Evolutionary conservation across 345 rosid species (phyloP), one percentile per base, ranked within the genome.

Genomic region (Carallia brachiata): DNA sequence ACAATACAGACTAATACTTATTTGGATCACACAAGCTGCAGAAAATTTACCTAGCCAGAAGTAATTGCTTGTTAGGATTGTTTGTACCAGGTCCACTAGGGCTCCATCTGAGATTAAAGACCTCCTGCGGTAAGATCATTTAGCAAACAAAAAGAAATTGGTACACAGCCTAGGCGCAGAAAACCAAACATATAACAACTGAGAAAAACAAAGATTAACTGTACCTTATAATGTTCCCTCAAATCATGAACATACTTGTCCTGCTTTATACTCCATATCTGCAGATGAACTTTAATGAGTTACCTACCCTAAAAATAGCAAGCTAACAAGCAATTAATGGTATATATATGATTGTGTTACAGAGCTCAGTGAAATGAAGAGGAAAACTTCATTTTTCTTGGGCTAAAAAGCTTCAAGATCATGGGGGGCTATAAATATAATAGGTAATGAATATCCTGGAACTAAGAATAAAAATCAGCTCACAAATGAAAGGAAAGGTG

Each of bases 81-180:
- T 84, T 95, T 63, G 98, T 95, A 70, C 93, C 92, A 40, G 82
- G 70, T 65, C 98, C 99, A 23, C 97, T 89, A 54, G 99, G 99
- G 71, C 98, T 90, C 99, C 97, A 95, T 80, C 91, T 88, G 76
- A 90, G 84, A 12, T 96, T 88, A 70, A 90, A 94, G 64, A 90
- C 90, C 79, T 91, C 97, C 98, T 94, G 84, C n/a, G n/a, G n/a
- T n/a, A n/a, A n/a, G n/a, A n/a, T n/a, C n/a, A n/a, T n/a, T n/a
- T 17, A 9, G 55, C 36, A 30, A 19, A 23, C 30, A 31, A 23
- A 39, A 47, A 62, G 65, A 15, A 68, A 60, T 44, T 1, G 37
- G 23, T 37, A 1, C 34, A 47, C 7, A 19, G n/a, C 12, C 28
- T 30, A 1, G 6, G 13, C 5, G 31, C 28, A 37, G 7, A 0